phyloP scores from a whole-genome alignment of 495 filamentous ascomycete species.

The Glonium stellatum region DNA sequence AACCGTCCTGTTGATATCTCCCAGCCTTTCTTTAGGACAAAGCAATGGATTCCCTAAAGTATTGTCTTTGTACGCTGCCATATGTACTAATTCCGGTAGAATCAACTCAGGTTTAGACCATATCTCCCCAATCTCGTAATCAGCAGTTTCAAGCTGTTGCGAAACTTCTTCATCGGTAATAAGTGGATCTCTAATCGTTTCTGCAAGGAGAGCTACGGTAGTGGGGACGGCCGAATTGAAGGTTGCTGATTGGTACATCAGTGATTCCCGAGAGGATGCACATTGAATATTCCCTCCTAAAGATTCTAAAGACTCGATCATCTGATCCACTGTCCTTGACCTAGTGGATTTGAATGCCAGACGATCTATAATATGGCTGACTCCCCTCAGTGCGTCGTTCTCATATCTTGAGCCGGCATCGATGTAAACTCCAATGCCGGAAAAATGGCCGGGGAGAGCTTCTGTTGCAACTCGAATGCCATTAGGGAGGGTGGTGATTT shows the following conservation, averaged over 20 bases:
- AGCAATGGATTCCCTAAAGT: conserved; percentile 90
- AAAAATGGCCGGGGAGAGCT: conserved; percentile 89
- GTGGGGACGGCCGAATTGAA: conserved; percentile 90
- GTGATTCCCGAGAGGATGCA: conserved; percentile 84
- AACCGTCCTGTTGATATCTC: conserved; percentile 63
- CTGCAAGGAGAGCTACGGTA: conserved; percentile 78
- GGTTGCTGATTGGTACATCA: conserved; percentile 98
- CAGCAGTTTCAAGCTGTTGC: conserved; percentile 80
- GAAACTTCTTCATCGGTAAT: conserved; percentile 86
- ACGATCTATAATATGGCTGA: conserved; percentile 93
- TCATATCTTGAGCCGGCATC: conserved; percentile 96
- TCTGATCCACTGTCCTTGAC: conserved; percentile 65
- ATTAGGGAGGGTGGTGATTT: conserved; percentile 85
- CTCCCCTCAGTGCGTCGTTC: conserved; percentile 72
- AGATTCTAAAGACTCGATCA: conserved; percentile 76
- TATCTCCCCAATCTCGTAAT: conserved; percentile 95
- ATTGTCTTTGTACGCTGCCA: conserved; percentile 89
- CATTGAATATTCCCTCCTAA: conserved; percentile 95
- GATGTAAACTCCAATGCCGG: conserved; percentile 92
- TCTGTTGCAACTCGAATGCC: conserved; percentile 93
- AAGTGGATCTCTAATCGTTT: conserved; percentile 83
- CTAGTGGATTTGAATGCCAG: conserved; percentile 93
- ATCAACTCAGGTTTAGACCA: conserved; percentile 97
- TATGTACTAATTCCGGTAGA: conserved; percentile 88
- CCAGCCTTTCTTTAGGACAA: conserved; percentile 78